Percentiles rank a stretch among this genome's conserved stretches.
Evolutionary conservation across 805 yeast genomes (phyloP).

Genomic region (Metschnikowia borealis): DNA sequence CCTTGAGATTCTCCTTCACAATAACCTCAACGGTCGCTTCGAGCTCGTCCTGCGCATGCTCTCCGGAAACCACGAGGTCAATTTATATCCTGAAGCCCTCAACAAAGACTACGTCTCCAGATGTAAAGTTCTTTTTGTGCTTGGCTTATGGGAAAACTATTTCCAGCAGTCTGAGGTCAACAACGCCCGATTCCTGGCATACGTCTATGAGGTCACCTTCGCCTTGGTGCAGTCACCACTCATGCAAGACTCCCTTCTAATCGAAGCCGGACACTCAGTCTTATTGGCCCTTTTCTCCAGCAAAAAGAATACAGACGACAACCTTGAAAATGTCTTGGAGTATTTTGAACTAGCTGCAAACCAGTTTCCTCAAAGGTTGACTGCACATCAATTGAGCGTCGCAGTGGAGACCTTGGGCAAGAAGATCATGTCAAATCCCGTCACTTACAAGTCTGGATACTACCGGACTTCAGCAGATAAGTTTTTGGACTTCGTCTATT

Average conservation of each 20-base stretch:
- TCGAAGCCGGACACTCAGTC: slow-evolving; percentile 67
- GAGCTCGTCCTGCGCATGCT: slow-evolving; percentile 24
- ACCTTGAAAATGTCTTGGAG: slow-evolving; percentile 20
- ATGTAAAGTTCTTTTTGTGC: slow-evolving; percentile 42
- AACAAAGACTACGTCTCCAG: slow-evolving; percentile 26
- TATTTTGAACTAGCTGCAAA: slow-evolving; percentile 46
- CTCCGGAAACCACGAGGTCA: slow-evolving; percentile 33
- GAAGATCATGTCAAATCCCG: slow-evolving; percentile 27
- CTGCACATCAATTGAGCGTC: slow-evolving; percentile 51
- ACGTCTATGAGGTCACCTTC: slow-evolving; percentile 30
- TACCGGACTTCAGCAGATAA: slow-evolving; percentile 24
- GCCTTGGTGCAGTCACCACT: slow-evolving; percentile 25
- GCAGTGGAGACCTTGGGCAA: slow-evolving; percentile 57
- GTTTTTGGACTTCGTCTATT: slow-evolving; percentile 41
- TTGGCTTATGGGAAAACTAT: slow-evolving; percentile 47
- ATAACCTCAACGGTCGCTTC: slow-evolving; percentile 10
- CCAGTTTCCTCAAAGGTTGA: slow-evolving; percentile 55
- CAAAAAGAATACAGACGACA: slow-evolving; percentile 15
- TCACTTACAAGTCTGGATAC: slow-evolving; percentile 8
- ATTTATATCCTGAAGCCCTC: slow-evolving; percentile 25
- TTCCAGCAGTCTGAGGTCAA: slow-evolving; percentile 25
- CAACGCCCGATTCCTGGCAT: slow-evolving; percentile 19
- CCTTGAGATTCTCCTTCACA: slow-evolving; percentile 38
- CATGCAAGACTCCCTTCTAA: slow-evolving; percentile 25
- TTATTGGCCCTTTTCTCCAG: slow-evolving; percentile 34